Base-by-base conservation (phyloP, 2,329 filamentous ascomycete species). In the Tolypocladium tundrense region DNA sequence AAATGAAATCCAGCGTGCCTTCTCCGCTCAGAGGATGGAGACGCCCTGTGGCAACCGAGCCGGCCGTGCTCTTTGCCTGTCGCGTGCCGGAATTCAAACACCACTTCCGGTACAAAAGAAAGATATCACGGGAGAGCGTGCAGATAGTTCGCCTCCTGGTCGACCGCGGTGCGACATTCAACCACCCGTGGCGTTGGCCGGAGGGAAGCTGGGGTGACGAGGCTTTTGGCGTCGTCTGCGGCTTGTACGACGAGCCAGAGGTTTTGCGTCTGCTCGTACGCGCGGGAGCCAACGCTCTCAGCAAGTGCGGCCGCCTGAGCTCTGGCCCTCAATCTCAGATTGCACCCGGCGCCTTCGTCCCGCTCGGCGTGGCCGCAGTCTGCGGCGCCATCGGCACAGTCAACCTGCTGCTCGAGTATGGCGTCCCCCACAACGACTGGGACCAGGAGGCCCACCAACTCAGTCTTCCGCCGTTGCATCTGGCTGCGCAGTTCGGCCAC, bases 371-470 rank as follows among this genome's bases (percentile, higher is more conserved):
- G n/a, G 41, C 41, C 7, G 41, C n/a, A 21, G 41, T 19, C 4
- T 13, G n/a, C 41, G 41, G 41, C 41, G 41, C 41, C 41, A 21
- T 43, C 24, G n/a, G 41, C 10, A 43, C n/a, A 21, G 41, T 43
- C n/a, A 21, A 24, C 19, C 41, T 11, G 9, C 41, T 43, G n/a
- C 41, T 43, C 9, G n/a, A 43, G 1, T 43, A 24, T 43, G 41
- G 41, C 19, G 41, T 43, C 9, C 41, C 7, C 5, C 24, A 4
- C 9, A 10, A 43, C 9, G 8, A 24, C 41, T 21, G 4, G 19
- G 9, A 42, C 7, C 6, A 1, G 41, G 7, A 42, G 1, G 2
- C n/a, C 9, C 0, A 16, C 5, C 6, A n/a, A 3, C 41, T 1
- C 9, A 21, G 3, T 43, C 41, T 10, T 24, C 41, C 41, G n/a